phyloP scores from a whole-genome alignment of 2,329 filamentous ascomycete genomes.

The Scedosporium boydii region DNA sequence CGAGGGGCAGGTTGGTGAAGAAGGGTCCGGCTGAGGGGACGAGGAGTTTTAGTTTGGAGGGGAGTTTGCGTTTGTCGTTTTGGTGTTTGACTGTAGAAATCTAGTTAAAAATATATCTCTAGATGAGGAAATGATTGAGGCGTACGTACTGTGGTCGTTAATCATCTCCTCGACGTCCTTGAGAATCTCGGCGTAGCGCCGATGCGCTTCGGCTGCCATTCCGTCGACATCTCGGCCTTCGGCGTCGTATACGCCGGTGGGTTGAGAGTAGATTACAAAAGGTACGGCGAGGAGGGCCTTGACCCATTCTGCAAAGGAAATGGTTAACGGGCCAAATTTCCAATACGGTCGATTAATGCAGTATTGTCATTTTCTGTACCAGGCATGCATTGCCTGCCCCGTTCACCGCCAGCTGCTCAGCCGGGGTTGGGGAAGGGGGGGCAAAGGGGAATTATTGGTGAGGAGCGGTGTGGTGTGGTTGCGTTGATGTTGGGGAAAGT shows the following conservation, averaged over 20 bases:
- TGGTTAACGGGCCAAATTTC: background rate
- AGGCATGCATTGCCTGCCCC: no score
- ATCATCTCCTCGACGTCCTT: slow-evolving; percentile 86
- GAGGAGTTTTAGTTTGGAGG: slow-evolving; percentile 85
- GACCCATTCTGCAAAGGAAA: slow-evolving; percentile 68
- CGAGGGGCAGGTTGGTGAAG: slow-evolving; percentile 79
- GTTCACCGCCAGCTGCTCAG: no score
- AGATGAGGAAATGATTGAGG: background rate
- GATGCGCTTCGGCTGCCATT: slow-evolving; percentile 72
- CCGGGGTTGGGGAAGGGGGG: no score
- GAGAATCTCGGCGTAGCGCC: slow-evolving; percentile 92
- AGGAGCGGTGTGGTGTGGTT: background rate
- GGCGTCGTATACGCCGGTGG: slow-evolving; percentile 73
- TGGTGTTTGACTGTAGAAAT: slow-evolving; percentile 52
- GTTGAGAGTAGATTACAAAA: slow-evolving; percentile 93
- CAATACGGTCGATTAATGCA: no score
- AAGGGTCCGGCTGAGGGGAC: slow-evolving; percentile 89
- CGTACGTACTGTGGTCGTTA: slow-evolving; percentile 68
- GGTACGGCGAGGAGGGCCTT: slow-evolving; percentile 90
- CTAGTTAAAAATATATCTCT: background rate
- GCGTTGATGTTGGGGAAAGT: background rate
- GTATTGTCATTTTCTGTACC: no score
- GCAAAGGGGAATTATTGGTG: background rate
- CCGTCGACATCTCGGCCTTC: slow-evolving; percentile 54
- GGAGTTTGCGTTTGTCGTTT: slow-evolving; percentile 50